Conservation (phyloP, 2,329 filamentous ascomycete species). For the Cyphellophora europaea region DNA sequence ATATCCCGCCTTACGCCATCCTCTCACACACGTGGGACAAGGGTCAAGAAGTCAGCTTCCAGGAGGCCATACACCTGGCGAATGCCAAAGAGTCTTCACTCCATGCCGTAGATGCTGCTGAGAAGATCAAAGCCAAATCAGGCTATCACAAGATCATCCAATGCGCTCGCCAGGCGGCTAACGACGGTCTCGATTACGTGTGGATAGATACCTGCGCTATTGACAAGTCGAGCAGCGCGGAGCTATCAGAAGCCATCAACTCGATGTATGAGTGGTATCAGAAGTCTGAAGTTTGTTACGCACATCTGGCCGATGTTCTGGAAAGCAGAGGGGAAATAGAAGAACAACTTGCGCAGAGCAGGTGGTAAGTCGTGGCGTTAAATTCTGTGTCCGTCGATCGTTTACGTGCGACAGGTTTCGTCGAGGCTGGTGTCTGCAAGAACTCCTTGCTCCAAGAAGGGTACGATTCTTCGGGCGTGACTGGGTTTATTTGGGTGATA, state of each 20-base stretch:
- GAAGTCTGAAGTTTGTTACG: constrained; percentile 4
- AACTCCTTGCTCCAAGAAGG: constrained; percentile 13
- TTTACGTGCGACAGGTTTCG: constrained; percentile 10
- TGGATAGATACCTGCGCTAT: constrained; percentile 21
- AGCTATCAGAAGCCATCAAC: constrained; percentile 17
- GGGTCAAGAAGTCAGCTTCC: constrained; percentile 2
- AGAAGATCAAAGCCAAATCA: constrained; percentile 4
- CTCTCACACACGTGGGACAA: constrained; percentile 10
- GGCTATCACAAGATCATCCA: constrained; percentile 7
- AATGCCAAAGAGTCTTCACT: not conserved
- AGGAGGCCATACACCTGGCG: constrained; percentile 1
- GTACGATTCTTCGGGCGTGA: constrained; percentile 10
- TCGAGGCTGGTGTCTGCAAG: constrained; percentile 17
- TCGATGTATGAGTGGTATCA: constrained; percentile 20
- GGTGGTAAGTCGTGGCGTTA: too few relatives aligned
- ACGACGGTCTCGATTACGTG: constrained; percentile 16
- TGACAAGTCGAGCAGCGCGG: constrained; percentile 16
- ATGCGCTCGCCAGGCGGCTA: constrained; percentile 5
- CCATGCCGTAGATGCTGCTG: not conserved
- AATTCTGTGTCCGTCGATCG: not conserved
- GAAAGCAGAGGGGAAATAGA: too few relatives aligned
- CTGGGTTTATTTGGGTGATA: constrained; percentile 5
- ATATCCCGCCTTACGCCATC: constrained; percentile 7
- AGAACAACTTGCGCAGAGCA: too few relatives aligned
- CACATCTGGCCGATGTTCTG: not conserved